Conservation (phyloP, 164 flowering plant genomes). For the Magnolia officinalis region DNA sequence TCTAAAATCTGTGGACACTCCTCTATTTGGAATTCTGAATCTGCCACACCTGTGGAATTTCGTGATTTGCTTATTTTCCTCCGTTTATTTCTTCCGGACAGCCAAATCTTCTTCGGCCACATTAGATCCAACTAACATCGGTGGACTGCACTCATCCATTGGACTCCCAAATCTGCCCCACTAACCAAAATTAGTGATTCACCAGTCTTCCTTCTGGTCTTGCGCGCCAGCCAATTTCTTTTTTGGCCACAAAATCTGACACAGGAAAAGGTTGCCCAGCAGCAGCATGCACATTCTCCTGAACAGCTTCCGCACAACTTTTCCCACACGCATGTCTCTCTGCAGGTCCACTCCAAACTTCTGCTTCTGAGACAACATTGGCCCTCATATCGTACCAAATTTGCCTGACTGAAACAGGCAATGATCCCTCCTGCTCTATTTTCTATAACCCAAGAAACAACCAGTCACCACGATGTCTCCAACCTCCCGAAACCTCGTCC, state of each 20-base stretch:
- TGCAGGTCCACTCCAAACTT: constrained; percentile 48
- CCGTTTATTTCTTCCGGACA: constrained; percentile 40
- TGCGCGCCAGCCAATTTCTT: neutral
- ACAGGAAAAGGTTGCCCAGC: neutral
- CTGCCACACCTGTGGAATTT: neutral
- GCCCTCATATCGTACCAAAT: constrained; percentile 54
- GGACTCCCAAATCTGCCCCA: neutral
- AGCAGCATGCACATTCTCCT: constrained; percentile 1
- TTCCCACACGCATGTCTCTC: constrained; percentile 31
- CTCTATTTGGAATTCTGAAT: neutral
- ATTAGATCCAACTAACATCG: neutral
- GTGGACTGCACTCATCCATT: neutral
- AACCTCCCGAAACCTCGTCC: constrained; percentile 39
- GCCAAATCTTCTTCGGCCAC: constrained; percentile 48
- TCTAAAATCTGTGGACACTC: neutral
- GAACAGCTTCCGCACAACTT: constrained; percentile 25
- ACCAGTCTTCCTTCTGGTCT: neutral
- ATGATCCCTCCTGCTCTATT: constrained; percentile 18
- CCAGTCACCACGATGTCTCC: constrained; percentile 60
- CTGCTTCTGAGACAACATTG: constrained; percentile 20
- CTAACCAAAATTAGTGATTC: neutral
- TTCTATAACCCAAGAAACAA: constrained; percentile 48
- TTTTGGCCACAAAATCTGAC: neutral
- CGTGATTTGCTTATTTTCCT: constrained; percentile 11
- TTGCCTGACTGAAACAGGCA: constrained; percentile 46